These are phyloP conservation scores for Neurospora cerealis DNA, from an alignment of 495 filamentous ascomycete genomes.

Conservation along the genomic window DNA sequence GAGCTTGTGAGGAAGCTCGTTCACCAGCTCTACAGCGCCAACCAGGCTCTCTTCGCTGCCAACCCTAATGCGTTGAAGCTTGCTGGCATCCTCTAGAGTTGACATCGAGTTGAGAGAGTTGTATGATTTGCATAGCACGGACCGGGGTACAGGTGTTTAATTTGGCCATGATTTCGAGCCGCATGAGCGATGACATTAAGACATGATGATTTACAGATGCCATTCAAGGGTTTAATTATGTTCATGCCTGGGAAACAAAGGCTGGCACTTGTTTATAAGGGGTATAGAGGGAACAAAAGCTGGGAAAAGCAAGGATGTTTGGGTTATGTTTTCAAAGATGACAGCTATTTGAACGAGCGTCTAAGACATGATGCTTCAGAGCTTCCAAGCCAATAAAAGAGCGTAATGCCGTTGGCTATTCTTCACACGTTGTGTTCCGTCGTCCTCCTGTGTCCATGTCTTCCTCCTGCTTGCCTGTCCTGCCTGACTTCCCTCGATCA, in stretches of 20 bases:
- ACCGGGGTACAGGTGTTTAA: background rate
- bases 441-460: background rate
- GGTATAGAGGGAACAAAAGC: background rate
- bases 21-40: conserved; percentile 17
- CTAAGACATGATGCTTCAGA: background rate
- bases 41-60: conserved; percentile 21
- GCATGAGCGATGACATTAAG: background rate
- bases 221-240: background rate
- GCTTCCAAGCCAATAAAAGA: background rate
- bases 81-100: conserved; percentile 16
- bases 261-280: background rate
- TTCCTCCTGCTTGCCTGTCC: background rate
- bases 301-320: background rate
- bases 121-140: conserved; percentile 14
- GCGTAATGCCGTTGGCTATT: background rate
- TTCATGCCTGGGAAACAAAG: background rate
- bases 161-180: background rate
- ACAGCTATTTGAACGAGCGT: background rate
- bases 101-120: background rate
- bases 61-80: conserved; percentile 22
- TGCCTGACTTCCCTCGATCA: background rate
- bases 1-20: conserved; percentile 21
- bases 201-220: background rate
- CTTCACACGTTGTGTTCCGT: background rate
- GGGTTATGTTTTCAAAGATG: background rate